Evolutionary conservation across 2,329 filamentous ascomycete species (phyloP), one percentile per base, ranked within the genome.

Genomic region (Verticillium nubilum): DNA sequence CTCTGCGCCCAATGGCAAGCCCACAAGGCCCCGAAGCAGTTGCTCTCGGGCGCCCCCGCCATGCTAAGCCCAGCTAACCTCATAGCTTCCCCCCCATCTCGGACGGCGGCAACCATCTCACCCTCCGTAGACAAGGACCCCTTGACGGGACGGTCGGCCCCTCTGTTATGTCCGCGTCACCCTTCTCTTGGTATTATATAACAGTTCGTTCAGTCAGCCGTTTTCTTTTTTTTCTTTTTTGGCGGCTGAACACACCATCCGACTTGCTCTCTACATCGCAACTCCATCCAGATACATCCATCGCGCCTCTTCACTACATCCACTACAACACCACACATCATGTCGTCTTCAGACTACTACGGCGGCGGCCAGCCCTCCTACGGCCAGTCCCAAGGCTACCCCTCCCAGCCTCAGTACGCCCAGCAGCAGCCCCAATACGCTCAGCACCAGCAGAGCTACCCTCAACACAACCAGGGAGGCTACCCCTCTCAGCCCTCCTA

Each of bases 281-380:
- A 55, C 26, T 37, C 33, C 9, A 17, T 17, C 17, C 33, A 37
- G 33, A 17, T 27, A 52, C 19, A 53, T 26, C 31, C 7, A 56
- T 23, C 55, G 26, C 55, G 26, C 15, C n/a, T 52, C 31, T 25
- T 10, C 12, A 53, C 5, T 25, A 25, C 19, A 28, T 31, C 29
- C 53, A 56, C 12, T 27, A 47, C 58, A 53, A 31, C 12, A 42
- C 52, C 13, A 17, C 19, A 26, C 25, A 9, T 17, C 13, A 68
- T 68, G 67, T 67, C 67, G 29, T 66, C 67, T 12, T 54, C 62
- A 60, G 64, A 67, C 12, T 68, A 67, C 52, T 68, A 68, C 58
- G 61, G 61, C 59, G 53, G 58, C 50, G 37, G 59, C 55, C 58
- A 59, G 17, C 9, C 17, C 42, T 33, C 19, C 28, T 29, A 56